Evolutionary conservation across 129 eudicot genomes (phyloP).

Genomic region (Silybum marianum): DNA sequence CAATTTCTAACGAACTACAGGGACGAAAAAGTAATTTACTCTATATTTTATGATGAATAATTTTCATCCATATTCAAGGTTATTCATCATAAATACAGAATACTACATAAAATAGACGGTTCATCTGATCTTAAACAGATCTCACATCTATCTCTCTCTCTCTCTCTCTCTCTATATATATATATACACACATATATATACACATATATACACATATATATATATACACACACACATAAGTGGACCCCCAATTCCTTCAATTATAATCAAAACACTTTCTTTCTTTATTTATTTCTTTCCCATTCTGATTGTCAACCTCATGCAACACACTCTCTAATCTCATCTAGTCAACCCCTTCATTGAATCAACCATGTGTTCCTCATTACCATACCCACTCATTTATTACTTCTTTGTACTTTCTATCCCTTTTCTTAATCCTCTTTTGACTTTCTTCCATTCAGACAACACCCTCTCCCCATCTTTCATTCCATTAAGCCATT

Average conservation of each 20-base stretch:
- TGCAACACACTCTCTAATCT: conserved; percentile 5
- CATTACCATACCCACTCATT: conserved; percentile 44
- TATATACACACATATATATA: too few relatives aligned
- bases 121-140: too few relatives aligned
- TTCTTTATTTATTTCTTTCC: neutral
- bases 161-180: too few relatives aligned
- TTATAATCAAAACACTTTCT: neutral
- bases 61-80: too few relatives aligned
- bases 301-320: conserved; percentile 22
- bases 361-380: conserved; percentile 50
- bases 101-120: too few relatives aligned
- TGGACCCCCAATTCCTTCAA: neutral
- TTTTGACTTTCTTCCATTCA: conserved; percentile 38
- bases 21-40: too few relatives aligned
- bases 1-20: too few relatives aligned
- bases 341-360: conserved; percentile 35
- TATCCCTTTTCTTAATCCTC: conserved; percentile 26
- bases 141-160: too few relatives aligned
- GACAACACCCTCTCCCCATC: conserved; percentile 26
- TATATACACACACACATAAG: too few relatives aligned
- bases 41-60: too few relatives aligned
- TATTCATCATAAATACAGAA: too few relatives aligned
- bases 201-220: too few relatives aligned
- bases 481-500: conserved; percentile 19
- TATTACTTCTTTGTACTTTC: conserved; percentile 48